Conservation (phyloP, 371 early-diverging fungal genomes). For the Entomophthora muscae region DNA sequence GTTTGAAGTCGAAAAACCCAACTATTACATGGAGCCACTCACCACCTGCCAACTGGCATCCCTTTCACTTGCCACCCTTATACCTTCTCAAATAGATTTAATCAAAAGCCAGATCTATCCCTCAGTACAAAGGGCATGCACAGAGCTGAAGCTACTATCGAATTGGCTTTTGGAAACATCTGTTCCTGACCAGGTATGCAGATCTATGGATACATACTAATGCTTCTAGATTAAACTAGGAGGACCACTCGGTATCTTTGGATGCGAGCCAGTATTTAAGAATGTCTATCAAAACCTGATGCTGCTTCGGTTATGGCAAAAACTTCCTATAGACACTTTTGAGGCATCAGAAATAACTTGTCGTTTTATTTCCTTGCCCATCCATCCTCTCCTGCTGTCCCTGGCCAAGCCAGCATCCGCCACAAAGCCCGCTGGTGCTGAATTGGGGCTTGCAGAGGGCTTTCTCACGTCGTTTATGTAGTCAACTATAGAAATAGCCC, state of each 20-base stretch:
- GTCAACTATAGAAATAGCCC: too few species aligned
- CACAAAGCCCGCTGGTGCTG: background rate
- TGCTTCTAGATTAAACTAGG: background rate
- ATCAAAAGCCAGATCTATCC: background rate
- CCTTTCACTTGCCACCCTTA: background rate
- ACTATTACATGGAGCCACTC: background rate
- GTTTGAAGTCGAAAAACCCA: conserved; percentile 13
- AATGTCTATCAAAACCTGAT: background rate
- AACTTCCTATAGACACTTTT: background rate
- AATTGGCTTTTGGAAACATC: background rate
- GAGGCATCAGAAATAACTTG: background rate
- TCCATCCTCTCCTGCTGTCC: background rate
- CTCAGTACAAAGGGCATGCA: background rate
- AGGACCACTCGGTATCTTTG: background rate
- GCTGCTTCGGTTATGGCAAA: background rate
- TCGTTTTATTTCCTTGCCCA: background rate
- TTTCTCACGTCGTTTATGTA: background rate
- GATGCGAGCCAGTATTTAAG: background rate
- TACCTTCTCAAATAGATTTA: background rate
- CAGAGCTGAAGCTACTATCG: background rate
- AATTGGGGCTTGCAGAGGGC: background rate
- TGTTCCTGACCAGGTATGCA: background rate
- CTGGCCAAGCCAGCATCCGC: background rate
- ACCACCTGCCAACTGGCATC: background rate
- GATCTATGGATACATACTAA: background rate